phyloP scores from a whole-genome alignment of 1,284 basidiomycete genomes.

The Athelia sp. region DNA sequence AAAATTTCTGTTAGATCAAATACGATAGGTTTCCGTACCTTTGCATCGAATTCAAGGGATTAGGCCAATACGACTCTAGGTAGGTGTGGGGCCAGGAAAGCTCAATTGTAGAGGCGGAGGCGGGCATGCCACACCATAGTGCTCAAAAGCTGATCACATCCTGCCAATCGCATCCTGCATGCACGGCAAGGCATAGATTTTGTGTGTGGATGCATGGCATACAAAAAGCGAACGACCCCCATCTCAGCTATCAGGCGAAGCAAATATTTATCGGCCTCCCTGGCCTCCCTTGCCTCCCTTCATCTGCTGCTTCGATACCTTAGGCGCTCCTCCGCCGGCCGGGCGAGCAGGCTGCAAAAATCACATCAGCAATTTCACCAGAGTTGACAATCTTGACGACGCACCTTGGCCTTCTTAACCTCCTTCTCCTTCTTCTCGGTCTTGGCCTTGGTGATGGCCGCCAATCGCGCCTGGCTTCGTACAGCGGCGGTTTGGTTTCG shows the following conservation, averaged over 20 bases:
- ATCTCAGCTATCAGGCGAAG: neutral
- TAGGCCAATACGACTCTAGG: no score
- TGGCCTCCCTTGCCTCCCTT: slow-evolving; percentile 78
- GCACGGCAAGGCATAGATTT: slow-evolving; percentile 1
- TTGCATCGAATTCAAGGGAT: no score
- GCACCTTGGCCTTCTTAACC: slow-evolving; percentile 84
- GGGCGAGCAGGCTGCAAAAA: slow-evolving; percentile 46
- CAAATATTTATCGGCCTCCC: neutral
- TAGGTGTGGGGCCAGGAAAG: no score
- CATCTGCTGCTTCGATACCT: slow-evolving; percentile 94
- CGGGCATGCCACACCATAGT: no score
- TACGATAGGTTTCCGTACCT: no score
- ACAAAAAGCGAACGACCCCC: neutral
- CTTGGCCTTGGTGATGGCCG: slow-evolving; percentile 91
- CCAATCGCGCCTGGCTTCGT: slow-evolving; percentile 76
- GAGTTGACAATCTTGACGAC: no score
- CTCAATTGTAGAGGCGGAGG: no score
- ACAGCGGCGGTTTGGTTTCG: slow-evolving; percentile 89
- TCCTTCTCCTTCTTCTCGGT: slow-evolving; percentile 96
- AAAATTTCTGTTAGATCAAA: no score
- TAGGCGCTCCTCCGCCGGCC: slow-evolving; percentile 57
- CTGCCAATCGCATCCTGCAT: neutral
- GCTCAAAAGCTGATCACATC: no score
- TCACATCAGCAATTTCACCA: slow-evolving; percentile 4
- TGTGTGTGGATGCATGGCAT: slow-evolving; percentile 1